Evolutionary conservation across 2,329 filamentous ascomycete genomes (phyloP), one percentile per base, ranked within the genome.

Genomic region (Alternaria gansuensis): DNA sequence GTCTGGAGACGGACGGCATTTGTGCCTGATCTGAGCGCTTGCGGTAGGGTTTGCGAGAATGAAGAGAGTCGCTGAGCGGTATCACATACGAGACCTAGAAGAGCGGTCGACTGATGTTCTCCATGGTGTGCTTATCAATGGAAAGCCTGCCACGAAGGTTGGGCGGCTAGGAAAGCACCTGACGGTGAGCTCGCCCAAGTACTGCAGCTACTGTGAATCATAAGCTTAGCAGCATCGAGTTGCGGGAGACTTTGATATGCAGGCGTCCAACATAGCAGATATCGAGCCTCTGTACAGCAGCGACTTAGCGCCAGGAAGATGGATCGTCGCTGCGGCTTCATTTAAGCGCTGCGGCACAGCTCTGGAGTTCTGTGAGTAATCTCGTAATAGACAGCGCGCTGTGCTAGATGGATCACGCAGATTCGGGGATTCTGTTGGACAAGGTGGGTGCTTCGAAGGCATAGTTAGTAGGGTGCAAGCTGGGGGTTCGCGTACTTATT

Each of bases 271-370:
- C 6, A 41, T 37, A 14, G 14, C n/a, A 10, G n/a, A 10, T 33
- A 33, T 41, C 28, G 36, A 41, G 48, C 48, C 48, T 41, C 36
- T 41, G 5, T 21, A 14, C 5, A 41, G 5, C 9, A 3, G n/a
- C 29, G 7, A 9, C 7, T 51, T 31, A 51, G 48, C 48, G 48
- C 48, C 36, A 14, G 24, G 5, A 11, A 8, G 3, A 31, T 23
- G 10, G 9, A n/a, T 13, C 9, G 37, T 10, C 24, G 4, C 10
- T 5, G 37, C 10, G 23, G 37, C 9, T 40, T 24, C 37, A 21
- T 10, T 24, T 45, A 53, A 53, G 51, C 56, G 60, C 56, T 54
- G 56, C 60, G 56, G 60, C 53, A 57, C 56, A 37, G 49, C n/a
- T 9, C 10, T 21, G 9, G 10, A 13, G 37, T 13, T 13, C 1